Conservation (phyloP, 495 filamentous ascomycete genomes). For the Aspergillus affinis region DNA sequence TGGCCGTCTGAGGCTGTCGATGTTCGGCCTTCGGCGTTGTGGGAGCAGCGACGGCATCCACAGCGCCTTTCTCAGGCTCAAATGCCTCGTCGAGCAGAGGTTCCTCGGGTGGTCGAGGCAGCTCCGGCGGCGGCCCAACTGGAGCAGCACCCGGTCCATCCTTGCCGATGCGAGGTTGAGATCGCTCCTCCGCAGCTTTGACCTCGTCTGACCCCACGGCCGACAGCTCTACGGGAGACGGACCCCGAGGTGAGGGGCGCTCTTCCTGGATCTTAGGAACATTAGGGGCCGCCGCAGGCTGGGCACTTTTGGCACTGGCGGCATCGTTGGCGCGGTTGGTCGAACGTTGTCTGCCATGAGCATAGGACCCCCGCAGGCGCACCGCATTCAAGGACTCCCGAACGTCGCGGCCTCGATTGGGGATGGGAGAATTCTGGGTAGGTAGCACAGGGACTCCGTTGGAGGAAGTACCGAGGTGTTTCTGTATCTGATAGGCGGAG, state of each 20-base stretch:
- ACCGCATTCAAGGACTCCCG: slow-evolving; percentile 93
- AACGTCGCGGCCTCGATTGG: slow-evolving; percentile 84
- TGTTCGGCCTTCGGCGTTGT: slow-evolving; percentile 36
- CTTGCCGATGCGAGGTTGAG: neutral
- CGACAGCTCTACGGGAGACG: slow-evolving; percentile 33
- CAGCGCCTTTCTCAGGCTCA: slow-evolving; percentile 52
- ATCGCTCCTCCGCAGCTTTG: neutral
- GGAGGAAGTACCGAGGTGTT: slow-evolving; percentile 78
- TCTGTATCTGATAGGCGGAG: slow-evolving; percentile 93
- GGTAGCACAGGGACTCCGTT: slow-evolving; percentile 85
- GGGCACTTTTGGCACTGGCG: slow-evolving; percentile 58
- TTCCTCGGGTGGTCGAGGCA: slow-evolving; percentile 38
- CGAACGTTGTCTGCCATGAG: slow-evolving; percentile 63
- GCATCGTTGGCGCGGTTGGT: slow-evolving; percentile 54
- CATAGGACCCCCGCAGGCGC: slow-evolving; percentile 68
- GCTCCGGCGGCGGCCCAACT: slow-evolving; percentile 22
- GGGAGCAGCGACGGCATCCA: slow-evolving; percentile 28
- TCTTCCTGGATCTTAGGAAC: slow-evolving; percentile 65
- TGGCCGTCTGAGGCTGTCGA: slow-evolving; percentile 24
- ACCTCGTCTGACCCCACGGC: slow-evolving; percentile 46
- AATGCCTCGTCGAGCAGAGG: slow-evolving; percentile 39
- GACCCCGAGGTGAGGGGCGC: slow-evolving; percentile 26
- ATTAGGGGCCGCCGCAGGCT: slow-evolving; percentile 47
- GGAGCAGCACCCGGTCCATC: slow-evolving; percentile 11
- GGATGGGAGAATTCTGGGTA: slow-evolving; percentile 79